Evolutionary conservation across 108 stramenopile species (phyloP), one percentile per base, ranked within the genome.

Genomic region (Nitzschia palea): DNA sequence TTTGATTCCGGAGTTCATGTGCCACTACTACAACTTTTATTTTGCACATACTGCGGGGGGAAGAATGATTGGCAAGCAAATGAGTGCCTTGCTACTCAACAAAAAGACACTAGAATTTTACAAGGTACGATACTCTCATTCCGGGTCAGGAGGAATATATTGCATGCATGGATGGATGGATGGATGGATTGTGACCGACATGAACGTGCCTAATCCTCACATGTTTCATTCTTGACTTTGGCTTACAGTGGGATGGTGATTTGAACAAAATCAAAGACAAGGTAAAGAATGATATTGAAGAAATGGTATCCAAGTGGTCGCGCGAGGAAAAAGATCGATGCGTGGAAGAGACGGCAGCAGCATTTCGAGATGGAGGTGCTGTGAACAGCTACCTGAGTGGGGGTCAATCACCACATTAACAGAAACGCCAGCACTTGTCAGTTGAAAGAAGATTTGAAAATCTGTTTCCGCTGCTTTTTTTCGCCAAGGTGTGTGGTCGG

Each of bases 1-100:
- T 12, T 68, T 77, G 20, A 73, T 95, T 58, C 91, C 96, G 28
- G 90, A 85, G 67, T 93, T 97, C 63, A 86, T 97, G 74, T 95
- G 94, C 48, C 96, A 97, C 74, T 97, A 82, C 74, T 97, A 95
- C 80, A 97, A 97, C 75, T 92, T 85, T 76, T 95, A 95, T 67
- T 97, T 97, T 74, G 96, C 96, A 4, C 95, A 96, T 56, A 85
- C 91, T 12, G 95, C 93, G 32, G 95, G 93, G 20, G 94, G 95
- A 4, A 63, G 90, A 42, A 95, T 97, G 94, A 97, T 97, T 67
- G 96, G 96, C 3, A 89, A 89, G 58, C 85, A 91, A 69, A 95
- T 97, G 90, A 78, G 80, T 30, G 78, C 86, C 8, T 54, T 83
- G 60, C 62, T 95, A 53, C 66, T 97, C 48, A 90, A 91, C 32